phyloP scores from a whole-genome alignment of 495 filamentous ascomycete genomes.

The Copromyces sp. region DNA sequence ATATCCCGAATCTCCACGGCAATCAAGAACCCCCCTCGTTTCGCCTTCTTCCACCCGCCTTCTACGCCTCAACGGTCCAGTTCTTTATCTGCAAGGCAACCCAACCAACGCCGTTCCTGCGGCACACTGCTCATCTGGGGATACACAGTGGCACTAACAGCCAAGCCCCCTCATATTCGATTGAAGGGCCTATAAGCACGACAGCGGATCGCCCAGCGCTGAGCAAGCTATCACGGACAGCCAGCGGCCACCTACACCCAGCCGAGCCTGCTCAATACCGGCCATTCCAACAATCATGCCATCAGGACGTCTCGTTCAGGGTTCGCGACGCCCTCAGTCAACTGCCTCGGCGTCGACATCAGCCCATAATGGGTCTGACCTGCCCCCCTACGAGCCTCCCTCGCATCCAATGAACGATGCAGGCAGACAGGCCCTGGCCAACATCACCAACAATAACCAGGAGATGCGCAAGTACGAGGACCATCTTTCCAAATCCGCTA shows the following conservation, averaged over 20 bases:
- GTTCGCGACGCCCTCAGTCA: conserved; percentile 1
- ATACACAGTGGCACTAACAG: neutral
- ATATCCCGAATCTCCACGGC: neutral
- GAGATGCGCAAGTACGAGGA: conserved; percentile 28
- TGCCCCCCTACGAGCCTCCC: conserved; percentile 52
- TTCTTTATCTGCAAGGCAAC: neutral
- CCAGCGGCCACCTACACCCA: neutral
- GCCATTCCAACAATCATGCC: neutral
- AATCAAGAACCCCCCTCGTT: neutral
- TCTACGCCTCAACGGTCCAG: neutral
- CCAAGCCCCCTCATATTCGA: neutral
- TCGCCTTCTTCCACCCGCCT: neutral
- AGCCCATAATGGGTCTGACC: conserved; percentile 15
- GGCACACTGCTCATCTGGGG: neutral
- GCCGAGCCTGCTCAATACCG: neutral
- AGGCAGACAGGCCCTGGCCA: conserved; percentile 20
- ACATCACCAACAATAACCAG: conserved; percentile 19
- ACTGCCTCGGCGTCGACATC: neutral
- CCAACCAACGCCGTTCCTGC: neutral
- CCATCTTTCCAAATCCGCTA: conserved; percentile 27
- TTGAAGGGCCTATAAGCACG: neutral
- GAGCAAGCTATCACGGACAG: neutral
- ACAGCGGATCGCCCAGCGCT: neutral
- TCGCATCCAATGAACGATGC: conserved; percentile 35
- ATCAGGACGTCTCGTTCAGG: conserved; percentile 9